Evolutionary conservation across 805 yeast species (phyloP).

Genomic region (Suhomyces canberraensis): DNA sequence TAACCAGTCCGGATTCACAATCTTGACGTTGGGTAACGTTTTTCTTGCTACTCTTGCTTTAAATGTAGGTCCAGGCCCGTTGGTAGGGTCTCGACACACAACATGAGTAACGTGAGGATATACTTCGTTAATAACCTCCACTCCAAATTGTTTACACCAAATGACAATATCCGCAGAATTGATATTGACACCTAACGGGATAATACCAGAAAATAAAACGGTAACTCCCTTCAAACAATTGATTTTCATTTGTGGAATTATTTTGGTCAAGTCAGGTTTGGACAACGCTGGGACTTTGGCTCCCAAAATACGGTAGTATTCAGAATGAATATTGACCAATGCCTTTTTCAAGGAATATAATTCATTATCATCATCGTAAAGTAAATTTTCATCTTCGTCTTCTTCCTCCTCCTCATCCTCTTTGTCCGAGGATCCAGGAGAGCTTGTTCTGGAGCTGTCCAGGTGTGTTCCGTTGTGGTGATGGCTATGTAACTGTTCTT

Average conservation of each 20-base stretch:
- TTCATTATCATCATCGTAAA: slow-evolving; percentile 81
- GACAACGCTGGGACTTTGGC: slow-evolving; percentile 10
- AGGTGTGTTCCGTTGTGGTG: slow-evolving; percentile 20
- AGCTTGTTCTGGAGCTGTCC: slow-evolving; percentile 12
- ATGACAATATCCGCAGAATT: slow-evolving; percentile 81
- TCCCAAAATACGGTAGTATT: slow-evolving; percentile 56
- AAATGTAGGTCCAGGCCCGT: slow-evolving; percentile 50
- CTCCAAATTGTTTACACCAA: slow-evolving; percentile 94
- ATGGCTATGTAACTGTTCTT: slow-evolving; percentile 62
- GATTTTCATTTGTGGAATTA: slow-evolving; percentile 72
- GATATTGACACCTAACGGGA: slow-evolving; percentile 75
- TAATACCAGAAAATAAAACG: slow-evolving; percentile 81
- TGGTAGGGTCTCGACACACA: slow-evolving; percentile 69
- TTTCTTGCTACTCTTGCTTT: slow-evolving; percentile 79
- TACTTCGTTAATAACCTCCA: slow-evolving; percentile 70
- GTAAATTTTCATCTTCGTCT: slow-evolving; percentile 47
- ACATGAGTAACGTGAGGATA: slow-evolving; percentile 80
- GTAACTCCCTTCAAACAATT: slow-evolving; percentile 64
- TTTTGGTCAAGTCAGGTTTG: slow-evolving; percentile 61
- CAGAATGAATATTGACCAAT: slow-evolving; percentile 58
- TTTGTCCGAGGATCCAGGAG: slow-evolving; percentile 16
- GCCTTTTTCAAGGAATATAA: slow-evolving; percentile 60
- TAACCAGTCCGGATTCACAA: slow-evolving; percentile 93
- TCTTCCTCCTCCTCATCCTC: slow-evolving; percentile 23
- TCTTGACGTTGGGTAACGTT: slow-evolving; percentile 56